phyloP scores from a whole-genome alignment of 371 early-diverging fungal genomes.

The Mucor sp. region DNA sequence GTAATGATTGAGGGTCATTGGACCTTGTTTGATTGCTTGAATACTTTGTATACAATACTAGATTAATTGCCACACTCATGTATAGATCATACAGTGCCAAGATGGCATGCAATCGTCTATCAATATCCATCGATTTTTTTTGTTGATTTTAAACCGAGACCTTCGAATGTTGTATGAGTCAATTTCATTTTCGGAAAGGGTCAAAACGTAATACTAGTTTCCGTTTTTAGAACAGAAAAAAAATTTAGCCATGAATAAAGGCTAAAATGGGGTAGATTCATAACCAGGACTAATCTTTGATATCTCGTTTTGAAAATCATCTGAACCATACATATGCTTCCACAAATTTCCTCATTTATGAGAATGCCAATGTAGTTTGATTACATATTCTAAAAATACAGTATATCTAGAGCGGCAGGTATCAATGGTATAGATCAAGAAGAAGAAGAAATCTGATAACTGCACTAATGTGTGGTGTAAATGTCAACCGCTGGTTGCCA shows the following conservation, averaged over 20 bases:
- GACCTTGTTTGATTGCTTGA: not conserved
- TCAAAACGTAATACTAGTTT: slow-evolving; percentile 1
- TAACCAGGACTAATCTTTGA: not conserved
- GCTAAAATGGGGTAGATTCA: not conserved
- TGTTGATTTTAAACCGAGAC: not conserved
- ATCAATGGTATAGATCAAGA: not conserved
- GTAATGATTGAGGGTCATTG: not conserved
- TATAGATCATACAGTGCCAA: not conserved
- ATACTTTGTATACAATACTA: not conserved
- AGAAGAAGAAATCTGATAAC: not conserved
- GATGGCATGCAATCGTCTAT: not conserved
- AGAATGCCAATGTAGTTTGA: not conserved
- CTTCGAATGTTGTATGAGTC: not conserved
- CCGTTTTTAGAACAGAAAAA: not conserved
- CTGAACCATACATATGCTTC: not conserved
- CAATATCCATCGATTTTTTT: not conserved
- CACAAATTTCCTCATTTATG: not conserved
- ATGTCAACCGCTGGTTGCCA: not conserved
- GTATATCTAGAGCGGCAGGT: not conserved
- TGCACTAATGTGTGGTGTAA: not conserved
- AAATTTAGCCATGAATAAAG: not conserved
- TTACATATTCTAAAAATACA: not conserved
- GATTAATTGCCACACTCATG: not conserved
- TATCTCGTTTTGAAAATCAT: not conserved
- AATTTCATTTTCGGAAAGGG: slow-evolving; percentile 1